Conservation (phyloP, 1,284 basidiomycete genomes). For the Ceratobasidium sp. region DNA sequence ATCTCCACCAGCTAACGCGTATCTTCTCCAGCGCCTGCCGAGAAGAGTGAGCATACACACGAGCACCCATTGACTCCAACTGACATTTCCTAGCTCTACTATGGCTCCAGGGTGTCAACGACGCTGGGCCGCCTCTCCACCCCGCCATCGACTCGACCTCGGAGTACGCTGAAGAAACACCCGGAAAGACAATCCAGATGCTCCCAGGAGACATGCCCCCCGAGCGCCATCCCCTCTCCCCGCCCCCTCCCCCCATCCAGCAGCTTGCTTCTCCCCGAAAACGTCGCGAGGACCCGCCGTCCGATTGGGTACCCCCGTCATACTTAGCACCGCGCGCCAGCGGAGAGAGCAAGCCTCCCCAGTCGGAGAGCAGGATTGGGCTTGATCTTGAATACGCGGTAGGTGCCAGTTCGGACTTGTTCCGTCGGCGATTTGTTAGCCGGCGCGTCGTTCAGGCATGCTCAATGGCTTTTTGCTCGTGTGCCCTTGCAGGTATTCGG, state of each 20-base stretch:
- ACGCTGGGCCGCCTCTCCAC: constrained; percentile 24
- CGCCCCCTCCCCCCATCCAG: constrained; percentile 4
- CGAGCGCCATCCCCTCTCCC: constrained; percentile 34
- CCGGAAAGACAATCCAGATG: constrained; percentile 25
- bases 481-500: constrained; percentile 27
- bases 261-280: constrained; percentile 11
- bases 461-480: neutral
- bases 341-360: neutral
- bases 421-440: neutral
- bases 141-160: constrained; percentile 36
- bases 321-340: constrained; percentile 14
- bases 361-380: constrained; percentile 21
- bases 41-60: constrained; percentile 21
- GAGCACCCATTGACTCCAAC: neutral
- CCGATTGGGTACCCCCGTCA: constrained; percentile 32
- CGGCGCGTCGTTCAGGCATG: constrained; percentile 14
- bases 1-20: constrained; percentile 11
- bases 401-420: neutral
- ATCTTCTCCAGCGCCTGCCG: constrained; percentile 29
- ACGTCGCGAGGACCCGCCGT: constrained; percentile 24
- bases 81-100: constrained; percentile 23
- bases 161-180: constrained; percentile 31
- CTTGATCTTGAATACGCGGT: constrained; percentile 38
- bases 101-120: constrained; percentile 39
- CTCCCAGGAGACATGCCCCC: constrained; percentile 27